phyloP scores from a whole-genome alignment of 192 early-diverging fungal species.

The Podila horticola region DNA sequence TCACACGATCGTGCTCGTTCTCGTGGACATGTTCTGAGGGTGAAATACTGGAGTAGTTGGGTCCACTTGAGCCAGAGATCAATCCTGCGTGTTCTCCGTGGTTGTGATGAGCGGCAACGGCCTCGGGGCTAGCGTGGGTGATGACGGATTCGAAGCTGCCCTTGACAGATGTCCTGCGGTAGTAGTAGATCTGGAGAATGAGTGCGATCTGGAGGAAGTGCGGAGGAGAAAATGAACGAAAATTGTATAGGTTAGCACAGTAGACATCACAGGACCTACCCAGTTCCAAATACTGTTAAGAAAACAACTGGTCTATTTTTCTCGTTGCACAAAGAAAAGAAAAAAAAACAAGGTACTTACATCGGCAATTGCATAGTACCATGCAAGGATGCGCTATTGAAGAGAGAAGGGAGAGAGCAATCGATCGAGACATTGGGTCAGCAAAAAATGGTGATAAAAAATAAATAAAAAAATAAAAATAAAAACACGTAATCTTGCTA shows the following conservation, averaged over 20 bases:
- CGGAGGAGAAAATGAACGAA: not conserved
- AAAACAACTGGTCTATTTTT: not conserved
- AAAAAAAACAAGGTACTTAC: constrained; percentile 35
- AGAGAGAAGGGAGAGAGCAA: not conserved
- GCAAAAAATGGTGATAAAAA: not conserved
- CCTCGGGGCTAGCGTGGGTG: constrained; percentile 30
- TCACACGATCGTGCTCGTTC: constrained; percentile 43
- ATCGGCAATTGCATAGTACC: constrained; percentile 81
- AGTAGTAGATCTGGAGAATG: constrained; percentile 75
- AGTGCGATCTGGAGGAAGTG: constrained; percentile 44
- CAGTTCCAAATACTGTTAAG: constrained; percentile 54
- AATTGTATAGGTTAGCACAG: no score
- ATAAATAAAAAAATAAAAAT: no score
- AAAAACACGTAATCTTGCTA: not conserved
- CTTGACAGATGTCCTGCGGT: constrained; percentile 52
- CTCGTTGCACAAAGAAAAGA: not conserved
- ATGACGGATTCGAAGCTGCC: constrained; percentile 50
- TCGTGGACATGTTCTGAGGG: constrained; percentile 34
- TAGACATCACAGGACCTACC: no score
- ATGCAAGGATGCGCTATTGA: constrained; percentile 65
- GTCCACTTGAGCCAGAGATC: not conserved
- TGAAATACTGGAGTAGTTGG: constrained; percentile 33
- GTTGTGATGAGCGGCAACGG: not conserved
- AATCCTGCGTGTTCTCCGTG: constrained; percentile 10
- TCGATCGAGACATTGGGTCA: constrained; percentile 15